These are phyloP conservation scores for Coprinopsis strossmayeri DNA, from an alignment of 768 basidiomycete genomes.

Conservation along the genomic window DNA sequence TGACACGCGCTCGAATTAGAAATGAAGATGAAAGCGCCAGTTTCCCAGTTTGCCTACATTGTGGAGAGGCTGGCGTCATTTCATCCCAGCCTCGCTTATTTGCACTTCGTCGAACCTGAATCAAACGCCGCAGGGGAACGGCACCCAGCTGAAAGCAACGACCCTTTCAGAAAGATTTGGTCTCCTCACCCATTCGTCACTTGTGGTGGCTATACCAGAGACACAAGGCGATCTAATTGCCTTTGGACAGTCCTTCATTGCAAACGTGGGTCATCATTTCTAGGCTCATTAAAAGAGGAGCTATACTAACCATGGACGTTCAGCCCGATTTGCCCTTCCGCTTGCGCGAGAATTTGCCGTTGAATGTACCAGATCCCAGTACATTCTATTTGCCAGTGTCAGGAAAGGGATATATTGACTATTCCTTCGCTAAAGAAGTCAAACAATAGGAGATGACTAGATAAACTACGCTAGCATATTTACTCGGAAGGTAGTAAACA, in stretches of 20 bases:
- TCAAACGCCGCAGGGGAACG: no score
- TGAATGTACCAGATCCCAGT: slow-evolving; percentile 25
- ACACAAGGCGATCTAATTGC: slow-evolving; percentile 23
- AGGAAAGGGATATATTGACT: slow-evolving; percentile 25
- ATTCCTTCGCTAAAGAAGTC: slow-evolving; percentile 18
- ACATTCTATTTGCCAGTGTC: slow-evolving; percentile 32
- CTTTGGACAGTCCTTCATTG: slow-evolving; percentile 24
- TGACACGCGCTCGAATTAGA: slow-evolving; percentile 24
- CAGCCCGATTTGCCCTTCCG: slow-evolving; percentile 13
- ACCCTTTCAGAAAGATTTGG: slow-evolving; percentile 43
- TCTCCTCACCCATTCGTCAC: slow-evolving; percentile 30
- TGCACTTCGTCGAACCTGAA: slow-evolving; percentile 44
- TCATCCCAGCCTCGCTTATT: slow-evolving; percentile 43
- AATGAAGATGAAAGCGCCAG: slow-evolving; percentile 50
- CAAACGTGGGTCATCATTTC: slow-evolving; percentile 21
- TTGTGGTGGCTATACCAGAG: slow-evolving; percentile 38
- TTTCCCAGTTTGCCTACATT: slow-evolving; percentile 48
- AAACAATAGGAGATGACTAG: no score
- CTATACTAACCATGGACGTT: not conserved
- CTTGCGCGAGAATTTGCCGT: slow-evolving; percentile 9
- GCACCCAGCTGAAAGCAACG: slow-evolving; percentile 20
- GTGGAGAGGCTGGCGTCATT: slow-evolving; percentile 29
- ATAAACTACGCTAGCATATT: no score
- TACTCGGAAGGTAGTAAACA: no score
- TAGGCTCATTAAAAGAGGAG: not conserved